Conservation (phyloP, 306 rosid genomes). For the Malus orientalis region DNA sequence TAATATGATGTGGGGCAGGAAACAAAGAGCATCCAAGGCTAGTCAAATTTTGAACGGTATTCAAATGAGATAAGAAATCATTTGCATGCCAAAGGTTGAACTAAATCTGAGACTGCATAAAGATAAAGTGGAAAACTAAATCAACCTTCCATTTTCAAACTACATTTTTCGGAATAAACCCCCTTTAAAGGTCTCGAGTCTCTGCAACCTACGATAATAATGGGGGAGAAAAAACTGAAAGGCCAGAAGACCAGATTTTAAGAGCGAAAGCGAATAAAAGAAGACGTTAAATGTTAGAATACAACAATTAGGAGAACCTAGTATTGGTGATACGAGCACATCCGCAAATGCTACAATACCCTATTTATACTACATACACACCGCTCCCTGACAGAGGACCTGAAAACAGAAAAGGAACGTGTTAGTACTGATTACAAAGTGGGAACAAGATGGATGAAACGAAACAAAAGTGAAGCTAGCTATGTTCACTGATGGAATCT, state of each 20-base stretch:
- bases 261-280: not conserved
- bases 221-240: not conserved
- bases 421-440: too few species aligned
- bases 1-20: not conserved
- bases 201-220: too few species aligned
- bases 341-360: slow-evolving; percentile 8
- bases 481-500: too few species aligned
- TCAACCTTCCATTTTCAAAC: not conserved
- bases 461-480: too few species aligned
- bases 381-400: slow-evolving; percentile 5
- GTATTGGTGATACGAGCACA: slow-evolving; percentile 7
- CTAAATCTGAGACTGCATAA: not conserved
- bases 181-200: too few species aligned
- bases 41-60: not conserved
- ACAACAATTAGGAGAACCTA: slow-evolving; percentile 16
- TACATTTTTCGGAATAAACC: not conserved
- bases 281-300: not conserved
- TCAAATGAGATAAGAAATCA: not conserved
- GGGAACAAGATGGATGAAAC: too few species aligned
- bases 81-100: not conserved
- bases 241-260: not conserved
- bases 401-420: not conserved
- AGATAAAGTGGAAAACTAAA: not conserved
- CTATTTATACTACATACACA: slow-evolving; percentile 7
- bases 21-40: not conserved